phyloP scores from a whole-genome alignment of 73 alveolate species.

The Stentor coeruleus region DNA sequence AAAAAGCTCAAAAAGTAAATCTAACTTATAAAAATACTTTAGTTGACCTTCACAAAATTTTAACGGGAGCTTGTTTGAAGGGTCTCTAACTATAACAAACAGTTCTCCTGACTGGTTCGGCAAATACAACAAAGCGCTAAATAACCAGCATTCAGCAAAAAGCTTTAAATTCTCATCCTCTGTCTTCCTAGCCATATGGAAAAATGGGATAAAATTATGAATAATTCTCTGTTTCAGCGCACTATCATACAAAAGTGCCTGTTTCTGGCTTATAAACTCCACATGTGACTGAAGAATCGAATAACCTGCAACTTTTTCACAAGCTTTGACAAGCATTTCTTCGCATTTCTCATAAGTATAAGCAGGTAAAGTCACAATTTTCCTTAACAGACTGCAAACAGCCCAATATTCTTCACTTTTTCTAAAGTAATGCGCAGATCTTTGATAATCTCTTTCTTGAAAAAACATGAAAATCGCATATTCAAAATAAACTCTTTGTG shows the following conservation, averaged over 20 bases:
- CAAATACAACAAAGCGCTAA: not conserved
- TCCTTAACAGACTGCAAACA: constrained; percentile 1
- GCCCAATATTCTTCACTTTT: constrained; percentile 23
- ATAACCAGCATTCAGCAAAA: constrained; percentile 12
- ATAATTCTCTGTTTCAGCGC: constrained; percentile 4
- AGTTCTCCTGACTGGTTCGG: constrained; percentile 1
- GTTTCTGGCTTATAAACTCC: not conserved
- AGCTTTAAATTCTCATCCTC: not conserved
- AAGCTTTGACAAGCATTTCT: not conserved
- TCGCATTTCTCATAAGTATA: not conserved
- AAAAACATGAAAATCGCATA: not conserved
- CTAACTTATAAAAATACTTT: not conserved
- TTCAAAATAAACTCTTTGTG: constrained; percentile 15
- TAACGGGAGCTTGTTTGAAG: not conserved
- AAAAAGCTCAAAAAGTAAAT: not conserved
- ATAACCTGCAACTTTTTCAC: not conserved
- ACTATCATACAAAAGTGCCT: not conserved
- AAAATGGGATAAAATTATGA: constrained; percentile 13
- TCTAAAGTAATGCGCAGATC: constrained; percentile 9
- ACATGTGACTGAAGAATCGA: not conserved
- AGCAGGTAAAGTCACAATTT: not conserved
- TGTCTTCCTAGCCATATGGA: constrained; percentile 5
- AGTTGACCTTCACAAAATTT: not conserved
- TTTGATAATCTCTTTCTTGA: constrained; percentile 14
- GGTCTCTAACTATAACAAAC: constrained; percentile 17